phyloP scores from a whole-genome alignment of 352 stramenopile genomes.

The Globisporangium paddicum region DNA sequence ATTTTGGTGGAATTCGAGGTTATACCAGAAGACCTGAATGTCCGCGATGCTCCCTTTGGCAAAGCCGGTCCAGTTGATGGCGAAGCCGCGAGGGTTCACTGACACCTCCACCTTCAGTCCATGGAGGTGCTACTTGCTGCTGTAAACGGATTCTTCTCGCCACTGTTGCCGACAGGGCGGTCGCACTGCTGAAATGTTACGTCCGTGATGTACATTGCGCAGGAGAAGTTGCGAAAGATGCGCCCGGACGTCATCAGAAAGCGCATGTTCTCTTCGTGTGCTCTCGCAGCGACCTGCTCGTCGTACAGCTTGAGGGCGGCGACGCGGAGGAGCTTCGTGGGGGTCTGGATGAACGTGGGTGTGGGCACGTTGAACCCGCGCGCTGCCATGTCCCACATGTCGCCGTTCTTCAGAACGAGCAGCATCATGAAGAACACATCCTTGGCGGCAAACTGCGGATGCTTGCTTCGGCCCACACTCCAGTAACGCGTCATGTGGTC shows the following conservation, averaged over 20 bases:
- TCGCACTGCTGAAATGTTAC: conserved; percentile 12
- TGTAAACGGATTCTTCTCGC: neutral
- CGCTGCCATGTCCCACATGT: neutral
- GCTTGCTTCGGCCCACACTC: neutral
- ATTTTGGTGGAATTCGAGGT: neutral
- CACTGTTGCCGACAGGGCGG: neutral
- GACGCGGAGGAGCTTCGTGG: neutral
- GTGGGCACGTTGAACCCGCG: neutral
- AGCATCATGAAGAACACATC: neutral
- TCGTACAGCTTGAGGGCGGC: neutral
- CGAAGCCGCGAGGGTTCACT: neutral
- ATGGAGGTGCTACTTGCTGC: neutral
- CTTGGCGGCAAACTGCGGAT: neutral
- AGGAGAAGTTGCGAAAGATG: conserved; percentile 1
- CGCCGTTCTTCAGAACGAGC: neutral
- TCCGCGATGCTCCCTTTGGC: neutral
- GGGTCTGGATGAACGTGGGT: neutral
- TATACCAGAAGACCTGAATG: neutral
- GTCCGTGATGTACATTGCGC: conserved; percentile 4
- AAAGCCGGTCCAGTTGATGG: neutral
- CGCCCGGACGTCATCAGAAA: neutral
- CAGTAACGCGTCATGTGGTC: neutral
- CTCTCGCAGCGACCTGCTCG: neutral
- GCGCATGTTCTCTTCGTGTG: neutral
- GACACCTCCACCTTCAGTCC: neutral